Conservation (phyloP, 179 eudicot species). For the Amaranthus tricolor region DNA sequence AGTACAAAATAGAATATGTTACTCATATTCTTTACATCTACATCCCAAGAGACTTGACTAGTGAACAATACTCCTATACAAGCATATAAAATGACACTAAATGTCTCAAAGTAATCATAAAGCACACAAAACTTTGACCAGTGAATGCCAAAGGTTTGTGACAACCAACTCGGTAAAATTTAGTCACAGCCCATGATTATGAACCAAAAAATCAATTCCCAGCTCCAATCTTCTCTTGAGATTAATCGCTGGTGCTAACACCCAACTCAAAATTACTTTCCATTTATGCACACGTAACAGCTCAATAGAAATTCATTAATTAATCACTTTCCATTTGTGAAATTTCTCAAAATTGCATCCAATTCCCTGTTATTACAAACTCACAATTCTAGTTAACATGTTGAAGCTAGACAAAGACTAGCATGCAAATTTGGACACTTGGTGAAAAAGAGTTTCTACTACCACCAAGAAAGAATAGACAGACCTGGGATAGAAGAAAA, state of each 20-base stretch:
- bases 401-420: not conserved
- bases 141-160: too few relatives aligned
- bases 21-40: too few relatives aligned
- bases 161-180: too few relatives aligned
- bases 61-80: too few relatives aligned
- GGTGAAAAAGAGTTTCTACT: not conserved
- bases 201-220: not conserved
- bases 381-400: not conserved
- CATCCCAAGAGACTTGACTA: too few relatives aligned
- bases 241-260: too few relatives aligned
- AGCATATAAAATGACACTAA: too few relatives aligned
- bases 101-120: not conserved
- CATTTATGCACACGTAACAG: not conserved
- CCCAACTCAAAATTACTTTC: too few relatives aligned
- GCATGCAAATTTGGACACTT: slow-evolving; percentile 4
- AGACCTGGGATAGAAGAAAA: not conserved
- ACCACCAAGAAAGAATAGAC: not conserved
- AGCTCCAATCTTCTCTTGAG: not conserved
- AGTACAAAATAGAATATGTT: not conserved
- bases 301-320: not conserved
- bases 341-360: not conserved
- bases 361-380: not conserved
- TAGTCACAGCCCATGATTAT: too few relatives aligned
- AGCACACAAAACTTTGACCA: not conserved
- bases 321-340: not conserved